Conservation (phyloP, 768 basidiomycete genomes). For the Lyophyllum shimeji region DNA sequence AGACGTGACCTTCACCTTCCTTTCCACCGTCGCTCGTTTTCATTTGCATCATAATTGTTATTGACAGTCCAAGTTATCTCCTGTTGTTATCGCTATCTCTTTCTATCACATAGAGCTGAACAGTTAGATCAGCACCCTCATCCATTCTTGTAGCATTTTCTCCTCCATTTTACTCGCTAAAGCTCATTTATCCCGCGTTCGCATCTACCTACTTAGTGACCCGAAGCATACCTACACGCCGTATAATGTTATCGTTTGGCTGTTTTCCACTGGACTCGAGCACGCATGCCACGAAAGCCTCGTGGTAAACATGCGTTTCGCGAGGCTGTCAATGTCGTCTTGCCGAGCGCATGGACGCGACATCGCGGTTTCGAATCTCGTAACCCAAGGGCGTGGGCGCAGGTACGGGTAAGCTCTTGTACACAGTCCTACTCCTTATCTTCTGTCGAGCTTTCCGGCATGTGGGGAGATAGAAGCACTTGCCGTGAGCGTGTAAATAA, state of each 20-base stretch:
- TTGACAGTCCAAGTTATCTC: conserved; percentile 3
- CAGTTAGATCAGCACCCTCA: conserved; percentile 16
- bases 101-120: conserved; percentile 23
- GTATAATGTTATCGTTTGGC: conserved; percentile 14
- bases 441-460: background rate
- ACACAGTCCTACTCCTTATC: background rate
- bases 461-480: background rate
- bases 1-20: conserved; percentile 20
- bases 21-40: conserved; percentile 28
- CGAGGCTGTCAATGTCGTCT: background rate
- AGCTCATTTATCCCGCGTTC: conserved; percentile 13
- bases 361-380: background rate
- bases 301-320: conserved; percentile 15
- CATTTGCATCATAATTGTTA: conserved; percentile 18
- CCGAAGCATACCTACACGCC: conserved; percentile 2
- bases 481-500: background rate
- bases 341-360: background rate
- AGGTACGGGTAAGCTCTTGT: background rate
- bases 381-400: background rate
- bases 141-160: conserved; percentile 22
- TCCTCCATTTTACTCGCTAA: conserved; percentile 12
- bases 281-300: conserved; percentile 4
- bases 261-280: background rate
- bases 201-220: conserved; percentile 14
- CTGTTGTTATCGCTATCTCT: conserved; percentile 18